Conservation (phyloP, 1,284 basidiomycete genomes). For the Moesziomyces antarcticus region DNA sequence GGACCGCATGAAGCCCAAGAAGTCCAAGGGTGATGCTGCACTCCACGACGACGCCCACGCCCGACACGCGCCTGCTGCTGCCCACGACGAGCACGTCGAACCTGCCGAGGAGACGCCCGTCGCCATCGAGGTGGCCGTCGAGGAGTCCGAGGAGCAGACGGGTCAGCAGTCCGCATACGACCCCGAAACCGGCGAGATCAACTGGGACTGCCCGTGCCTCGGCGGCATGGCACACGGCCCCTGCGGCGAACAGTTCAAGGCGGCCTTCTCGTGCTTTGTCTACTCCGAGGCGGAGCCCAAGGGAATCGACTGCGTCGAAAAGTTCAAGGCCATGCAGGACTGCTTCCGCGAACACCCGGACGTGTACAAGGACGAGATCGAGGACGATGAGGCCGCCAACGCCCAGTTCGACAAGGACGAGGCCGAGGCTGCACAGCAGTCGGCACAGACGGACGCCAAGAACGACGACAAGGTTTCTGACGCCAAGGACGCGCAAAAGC, state of each 20-base stretch:
- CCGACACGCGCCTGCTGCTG: conserved; percentile 18
- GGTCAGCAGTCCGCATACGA: conserved; percentile 74
- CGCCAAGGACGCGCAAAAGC: conserved; percentile 1
- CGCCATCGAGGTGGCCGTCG: conserved; percentile 51
- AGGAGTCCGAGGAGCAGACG: conserved; percentile 37
- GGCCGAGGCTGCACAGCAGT: conserved; percentile 5
- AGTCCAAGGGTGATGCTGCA: conserved; percentile 32
- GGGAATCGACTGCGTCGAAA: conserved; percentile 96
- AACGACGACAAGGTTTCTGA: background rate
- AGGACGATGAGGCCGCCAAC: conserved; percentile 57
- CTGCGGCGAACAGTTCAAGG: conserved; percentile 92
- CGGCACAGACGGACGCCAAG: background rate
- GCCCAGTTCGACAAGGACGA: conserved; percentile 43
- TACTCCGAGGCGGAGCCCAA: conserved; percentile 95
- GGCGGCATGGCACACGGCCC: conserved; percentile 98
- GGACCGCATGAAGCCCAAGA: conserved; percentile 40
- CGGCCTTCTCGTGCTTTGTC: conserved; percentile 97
- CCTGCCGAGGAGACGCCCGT: conserved; percentile 36
- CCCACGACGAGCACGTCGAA: conserved; percentile 22
- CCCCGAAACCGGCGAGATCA: conserved; percentile 82
- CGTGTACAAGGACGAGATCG: conserved; percentile 82
- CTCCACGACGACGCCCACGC: conserved; percentile 36
- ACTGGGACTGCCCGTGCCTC: conserved; percentile 75
- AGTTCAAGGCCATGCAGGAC: conserved; percentile 97
- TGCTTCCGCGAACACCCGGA: conserved; percentile 98